Conservation (phyloP, 2,329 filamentous ascomycete species). For the Tolypocladium paradoxum region DNA sequence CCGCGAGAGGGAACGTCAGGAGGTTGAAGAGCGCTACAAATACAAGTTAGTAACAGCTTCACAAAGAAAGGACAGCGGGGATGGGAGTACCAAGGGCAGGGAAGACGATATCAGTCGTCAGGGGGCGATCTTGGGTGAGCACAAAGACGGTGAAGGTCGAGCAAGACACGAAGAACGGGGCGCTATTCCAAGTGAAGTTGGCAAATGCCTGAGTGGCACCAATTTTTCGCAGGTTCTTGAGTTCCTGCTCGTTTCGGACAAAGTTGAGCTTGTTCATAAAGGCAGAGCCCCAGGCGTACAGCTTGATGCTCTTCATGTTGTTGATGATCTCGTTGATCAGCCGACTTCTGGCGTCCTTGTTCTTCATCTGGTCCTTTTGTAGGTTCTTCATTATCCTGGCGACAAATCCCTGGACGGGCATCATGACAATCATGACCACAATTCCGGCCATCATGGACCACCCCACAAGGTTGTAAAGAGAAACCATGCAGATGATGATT, state of each 20-base stretch:
- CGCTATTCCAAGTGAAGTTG: constrained; percentile 97
- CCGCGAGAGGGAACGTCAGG: constrained; percentile 84
- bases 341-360: constrained; percentile 88
- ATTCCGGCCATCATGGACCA: constrained; percentile 93
- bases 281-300: constrained; percentile 93
- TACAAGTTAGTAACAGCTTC: background rate
- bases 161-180: constrained; percentile 94
- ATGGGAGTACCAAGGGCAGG: constrained; percentile 50
- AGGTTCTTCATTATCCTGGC: constrained; percentile 87
- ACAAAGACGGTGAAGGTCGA: constrained; percentile 94
- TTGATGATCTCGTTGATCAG: constrained; percentile 96
- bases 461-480: constrained; percentile 89
- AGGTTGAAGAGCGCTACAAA: constrained; percentile 80
- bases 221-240: constrained; percentile 93
- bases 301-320: constrained; percentile 99
- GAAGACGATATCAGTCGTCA: constrained; percentile 94
- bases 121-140: constrained; percentile 64
- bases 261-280: constrained; percentile 97
- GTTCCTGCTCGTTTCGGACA: constrained; percentile 88
- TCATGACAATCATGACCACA: constrained; percentile 93
- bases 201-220: constrained; percentile 88
- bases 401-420: constrained; percentile 88
- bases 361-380: constrained; percentile 97
- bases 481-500: constrained; percentile 90
- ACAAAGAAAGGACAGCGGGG: background rate